Conservation (phyloP, 805 yeast genomes). For the Candida boleticola region DNA sequence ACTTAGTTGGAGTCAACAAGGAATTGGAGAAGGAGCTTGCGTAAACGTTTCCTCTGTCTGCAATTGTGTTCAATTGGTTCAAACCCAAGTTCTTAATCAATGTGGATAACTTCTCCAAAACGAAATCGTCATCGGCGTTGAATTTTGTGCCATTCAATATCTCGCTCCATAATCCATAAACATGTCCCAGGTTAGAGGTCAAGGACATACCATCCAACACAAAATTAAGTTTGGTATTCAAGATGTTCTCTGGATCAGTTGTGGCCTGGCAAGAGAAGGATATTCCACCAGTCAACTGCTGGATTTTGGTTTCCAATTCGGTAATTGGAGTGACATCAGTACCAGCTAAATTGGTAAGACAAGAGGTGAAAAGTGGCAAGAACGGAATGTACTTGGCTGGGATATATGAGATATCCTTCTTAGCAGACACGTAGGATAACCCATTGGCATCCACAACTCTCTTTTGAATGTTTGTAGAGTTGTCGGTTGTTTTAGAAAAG, state of each 20-base stretch:
- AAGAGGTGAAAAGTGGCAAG: conserved; percentile 73
- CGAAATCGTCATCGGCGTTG: conserved; percentile 37
- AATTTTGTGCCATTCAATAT: conserved; percentile 70
- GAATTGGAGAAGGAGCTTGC: conserved; percentile 71
- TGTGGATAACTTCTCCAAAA: conserved; percentile 64
- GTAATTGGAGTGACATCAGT: conserved; percentile 69
- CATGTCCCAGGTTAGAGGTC: conserved; percentile 55
- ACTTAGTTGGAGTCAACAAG: conserved; percentile 55
- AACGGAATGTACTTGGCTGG: conserved; percentile 66
- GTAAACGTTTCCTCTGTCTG: conserved; percentile 84
- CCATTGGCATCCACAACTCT: conserved; percentile 77
- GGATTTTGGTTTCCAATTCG: conserved; percentile 81
- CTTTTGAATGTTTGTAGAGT: conserved; percentile 36
- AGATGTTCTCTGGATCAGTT: conserved; percentile 50
- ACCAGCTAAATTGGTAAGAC: conserved; percentile 82
- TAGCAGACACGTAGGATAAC: conserved; percentile 69
- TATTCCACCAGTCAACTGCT: conserved; percentile 81
- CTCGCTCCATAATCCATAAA: conserved; percentile 67
- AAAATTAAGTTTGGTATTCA: conserved; percentile 44
- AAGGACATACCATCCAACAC: conserved; percentile 68
- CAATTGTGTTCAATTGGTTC: conserved; percentile 73
- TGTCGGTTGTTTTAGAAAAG: conserved; percentile 25
- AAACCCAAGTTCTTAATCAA: conserved; percentile 73
- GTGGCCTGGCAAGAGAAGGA: conserved; percentile 57
- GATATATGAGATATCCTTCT: conserved; percentile 55